Evolutionary conservation across 441 rosid species (phyloP).

Genomic region (Euphorbia celastroides): DNA sequence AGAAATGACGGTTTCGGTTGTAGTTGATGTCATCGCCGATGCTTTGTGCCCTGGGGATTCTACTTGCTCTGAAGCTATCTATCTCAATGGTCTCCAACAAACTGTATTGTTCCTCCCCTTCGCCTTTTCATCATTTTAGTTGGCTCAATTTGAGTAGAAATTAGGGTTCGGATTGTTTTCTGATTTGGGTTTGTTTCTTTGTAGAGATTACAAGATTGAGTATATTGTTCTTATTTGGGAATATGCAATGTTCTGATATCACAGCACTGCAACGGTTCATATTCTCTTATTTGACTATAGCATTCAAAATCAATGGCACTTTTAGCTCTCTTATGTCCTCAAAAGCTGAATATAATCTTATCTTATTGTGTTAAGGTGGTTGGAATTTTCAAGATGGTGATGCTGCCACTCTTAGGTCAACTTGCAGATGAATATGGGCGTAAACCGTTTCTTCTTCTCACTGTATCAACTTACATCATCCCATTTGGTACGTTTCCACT

Average conservation of each 20-base stretch:
- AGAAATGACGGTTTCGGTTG: constrained; percentile 61
- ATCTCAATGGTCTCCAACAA: constrained; percentile 50
- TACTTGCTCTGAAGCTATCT: constrained; percentile 48
- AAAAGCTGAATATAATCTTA: background rate
- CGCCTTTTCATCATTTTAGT: background rate
- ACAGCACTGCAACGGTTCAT: background rate
- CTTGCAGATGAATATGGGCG: constrained; percentile 55
- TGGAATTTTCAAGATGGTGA: constrained; percentile 56
- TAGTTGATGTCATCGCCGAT: constrained; percentile 44
- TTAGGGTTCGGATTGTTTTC: background rate
- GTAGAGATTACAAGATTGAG: background rate
- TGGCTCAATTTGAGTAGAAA: background rate
- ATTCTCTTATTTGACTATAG: background rate
- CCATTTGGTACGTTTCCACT: constrained; percentile 37
- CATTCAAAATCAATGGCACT: background rate
- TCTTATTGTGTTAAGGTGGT: constrained; percentile 33
- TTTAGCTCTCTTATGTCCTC: background rate
- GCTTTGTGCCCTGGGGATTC: constrained; percentile 49
- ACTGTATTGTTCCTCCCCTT: constrained; percentile 24
- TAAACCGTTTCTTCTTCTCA: constrained; percentile 41
- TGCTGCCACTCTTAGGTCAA: constrained; percentile 48
- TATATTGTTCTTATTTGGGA: too few species aligned
- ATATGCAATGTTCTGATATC: background rate
- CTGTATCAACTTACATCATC: constrained; percentile 37
- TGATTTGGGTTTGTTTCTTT: constrained; percentile 5